Conservation (phyloP, 257 asterid species). For the Solanum chmielewskii region DNA sequence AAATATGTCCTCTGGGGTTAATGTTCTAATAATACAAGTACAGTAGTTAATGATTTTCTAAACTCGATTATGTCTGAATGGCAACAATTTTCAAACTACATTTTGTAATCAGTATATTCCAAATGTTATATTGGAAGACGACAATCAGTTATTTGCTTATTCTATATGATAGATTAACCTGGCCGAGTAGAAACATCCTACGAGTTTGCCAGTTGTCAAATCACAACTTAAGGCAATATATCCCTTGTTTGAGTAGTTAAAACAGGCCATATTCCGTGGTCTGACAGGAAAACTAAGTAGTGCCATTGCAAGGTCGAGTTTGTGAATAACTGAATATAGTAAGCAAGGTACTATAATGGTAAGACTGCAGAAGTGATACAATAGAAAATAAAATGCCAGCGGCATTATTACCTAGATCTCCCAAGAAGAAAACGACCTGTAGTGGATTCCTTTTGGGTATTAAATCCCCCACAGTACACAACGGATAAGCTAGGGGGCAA, state of each 20-base stretch:
- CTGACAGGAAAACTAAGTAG: neutral
- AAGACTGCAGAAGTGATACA: neutral
- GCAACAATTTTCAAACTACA: neutral
- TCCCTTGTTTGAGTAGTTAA: neutral
- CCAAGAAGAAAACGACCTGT: slow-evolving; percentile 99
- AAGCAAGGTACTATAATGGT: neutral
- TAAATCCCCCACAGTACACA: slow-evolving; percentile 89
- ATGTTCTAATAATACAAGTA: neutral
- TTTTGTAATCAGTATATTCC: neutral
- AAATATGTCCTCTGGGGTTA: neutral
- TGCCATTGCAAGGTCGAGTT: neutral
- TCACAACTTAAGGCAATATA: neutral
- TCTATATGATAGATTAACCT: neutral
- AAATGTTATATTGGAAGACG: neutral
- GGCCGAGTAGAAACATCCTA: neutral
- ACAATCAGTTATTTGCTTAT: neutral
- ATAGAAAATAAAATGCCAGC: neutral
- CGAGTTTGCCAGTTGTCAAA: neutral
- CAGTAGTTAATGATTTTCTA: neutral
- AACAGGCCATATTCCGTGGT: neutral
- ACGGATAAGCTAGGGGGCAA: slow-evolving; percentile 96
- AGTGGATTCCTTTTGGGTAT: slow-evolving; percentile 93
- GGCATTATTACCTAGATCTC: slow-evolving; percentile 58
- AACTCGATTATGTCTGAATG: neutral
- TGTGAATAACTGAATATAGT: neutral